Evolutionary conservation across 768 basidiomycete genomes (phyloP).

Genomic region (Amylocystis lapponica): DNA sequence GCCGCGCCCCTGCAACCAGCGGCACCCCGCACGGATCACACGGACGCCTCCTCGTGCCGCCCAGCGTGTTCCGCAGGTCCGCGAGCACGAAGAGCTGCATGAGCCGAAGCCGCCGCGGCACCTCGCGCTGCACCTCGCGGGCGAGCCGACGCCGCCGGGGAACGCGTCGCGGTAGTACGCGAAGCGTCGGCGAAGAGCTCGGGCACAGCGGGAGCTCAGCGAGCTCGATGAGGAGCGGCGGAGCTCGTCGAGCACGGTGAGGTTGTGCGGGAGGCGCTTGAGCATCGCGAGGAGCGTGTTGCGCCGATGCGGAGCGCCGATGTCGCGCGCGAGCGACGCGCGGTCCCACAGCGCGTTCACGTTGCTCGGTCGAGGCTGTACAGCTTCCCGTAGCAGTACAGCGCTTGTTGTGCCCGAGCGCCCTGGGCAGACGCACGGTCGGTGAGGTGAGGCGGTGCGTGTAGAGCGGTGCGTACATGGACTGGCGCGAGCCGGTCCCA

Average conservation of each 20-base stretch:
- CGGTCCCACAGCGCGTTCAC: constrained; percentile 88
- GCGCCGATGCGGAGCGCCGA: constrained; percentile 61
- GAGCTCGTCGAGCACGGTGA: constrained; percentile 73
- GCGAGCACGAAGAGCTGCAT: constrained; percentile 80
- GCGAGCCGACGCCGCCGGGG: constrained; percentile 43
- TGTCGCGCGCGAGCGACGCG: constrained; percentile 72
- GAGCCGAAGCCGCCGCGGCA: constrained; percentile 39
- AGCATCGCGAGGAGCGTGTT: constrained; percentile 66
- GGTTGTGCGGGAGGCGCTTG: constrained; percentile 71
- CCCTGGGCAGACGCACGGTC: too few species aligned
- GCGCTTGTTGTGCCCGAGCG: constrained; percentile 73
- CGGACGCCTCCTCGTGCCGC: constrained; percentile 63
- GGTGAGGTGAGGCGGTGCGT: neutral
- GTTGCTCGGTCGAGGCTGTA: constrained; percentile 75
- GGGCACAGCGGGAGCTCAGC: constrained; percentile 62
- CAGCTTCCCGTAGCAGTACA: constrained; percentile 89
- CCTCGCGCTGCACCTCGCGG: constrained; percentile 15
- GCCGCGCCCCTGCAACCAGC: constrained; percentile 92
- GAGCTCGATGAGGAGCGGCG: constrained; percentile 71
- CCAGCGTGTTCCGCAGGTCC: constrained; percentile 72
- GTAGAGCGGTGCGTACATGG: constrained; percentile 36
- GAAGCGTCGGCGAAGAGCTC: constrained; percentile 69
- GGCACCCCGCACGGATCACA: constrained; percentile 65
- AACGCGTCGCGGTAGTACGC: constrained; percentile 53
- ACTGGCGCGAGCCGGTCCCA: constrained; percentile 82